A percentile compares a stretch with the other conserved stretches of the same genome.
These are phyloP conservation scores for Ceratocystis harringtonii DNA, from an alignment of 2,329 filamentous ascomycete genomes.

Conservation along the genomic window DNA sequence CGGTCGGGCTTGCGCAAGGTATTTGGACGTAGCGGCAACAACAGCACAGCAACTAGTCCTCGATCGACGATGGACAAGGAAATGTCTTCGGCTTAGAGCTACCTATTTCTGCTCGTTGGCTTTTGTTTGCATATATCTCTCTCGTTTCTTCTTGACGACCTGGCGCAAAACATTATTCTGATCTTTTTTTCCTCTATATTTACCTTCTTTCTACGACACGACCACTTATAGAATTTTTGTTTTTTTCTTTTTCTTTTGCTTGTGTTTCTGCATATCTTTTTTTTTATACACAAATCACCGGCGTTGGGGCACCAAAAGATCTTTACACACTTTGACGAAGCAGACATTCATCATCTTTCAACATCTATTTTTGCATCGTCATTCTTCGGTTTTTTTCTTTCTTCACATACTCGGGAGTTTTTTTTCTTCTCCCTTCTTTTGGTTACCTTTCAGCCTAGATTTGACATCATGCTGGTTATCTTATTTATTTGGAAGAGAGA, in stretches of 20 bases:
- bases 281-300: slow-evolving; percentile 1
- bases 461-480: slow-evolving; percentile 1
- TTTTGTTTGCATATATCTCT: not conserved
- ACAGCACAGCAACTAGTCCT: slow-evolving; percentile 32
- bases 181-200: no score
- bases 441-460: not conserved
- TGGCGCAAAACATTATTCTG: not conserved
- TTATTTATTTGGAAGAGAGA: not conserved
- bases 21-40: slow-evolving; percentile 31
- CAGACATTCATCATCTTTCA: not conserved
- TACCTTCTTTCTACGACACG: not conserved
- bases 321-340: not conserved
- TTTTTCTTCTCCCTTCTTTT: slow-evolving; percentile 6
- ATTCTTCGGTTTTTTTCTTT: not conserved
- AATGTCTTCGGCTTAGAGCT: slow-evolving; percentile 30
- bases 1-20: slow-evolving; percentile 43
- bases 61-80: slow-evolving; percentile 38
- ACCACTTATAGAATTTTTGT: slow-evolving; percentile 16
- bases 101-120: slow-evolving; percentile 20
- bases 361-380: slow-evolving; percentile 3
- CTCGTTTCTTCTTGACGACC: slow-evolving; percentile 17
- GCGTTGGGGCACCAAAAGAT: slow-evolving; percentile 3
- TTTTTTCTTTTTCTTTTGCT: slow-evolving; percentile 20
- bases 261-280: not conserved
- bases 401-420: not conserved